Percentiles rank a stretch among this genome's conserved stretches.
phyloP scores from a whole-genome alignment of 31 red algal genomes.

The Endocladia muricata region DNA sequence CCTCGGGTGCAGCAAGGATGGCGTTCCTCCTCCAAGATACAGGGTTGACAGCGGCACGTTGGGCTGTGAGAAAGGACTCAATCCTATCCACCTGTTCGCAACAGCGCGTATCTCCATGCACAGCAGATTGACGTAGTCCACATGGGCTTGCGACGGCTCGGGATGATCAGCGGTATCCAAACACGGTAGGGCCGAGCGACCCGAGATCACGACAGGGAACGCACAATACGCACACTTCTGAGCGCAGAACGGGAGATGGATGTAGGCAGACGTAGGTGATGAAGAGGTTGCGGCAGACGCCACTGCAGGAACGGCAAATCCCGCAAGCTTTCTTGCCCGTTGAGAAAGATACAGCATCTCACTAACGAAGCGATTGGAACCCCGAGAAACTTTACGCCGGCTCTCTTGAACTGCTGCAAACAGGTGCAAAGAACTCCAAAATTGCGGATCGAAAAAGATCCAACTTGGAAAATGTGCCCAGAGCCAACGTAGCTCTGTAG shows the following conservation, averaged over 20 bases:
- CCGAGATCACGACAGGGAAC: constrained; percentile 80
- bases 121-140: constrained; percentile 56
- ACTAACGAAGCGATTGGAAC: too few species aligned
- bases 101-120: constrained; percentile 54
- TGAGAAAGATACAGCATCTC: too few species aligned
- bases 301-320: background rate
- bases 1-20: constrained; percentile 69
- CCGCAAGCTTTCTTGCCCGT: too few species aligned
- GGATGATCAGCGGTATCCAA: background rate
- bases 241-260: constrained; percentile 96
- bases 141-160: constrained; percentile 15
- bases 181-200: constrained; percentile 20
- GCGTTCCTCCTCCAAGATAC: constrained; percentile 97
- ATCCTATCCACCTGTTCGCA: constrained; percentile 5
- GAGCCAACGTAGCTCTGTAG: too few species aligned
- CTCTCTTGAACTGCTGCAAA: too few species aligned
- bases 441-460: too few species aligned
- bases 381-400: too few species aligned
- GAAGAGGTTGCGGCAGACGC: constrained; percentile 8
- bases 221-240: constrained; percentile 95
- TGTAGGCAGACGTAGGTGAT: constrained; percentile 68
- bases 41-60: constrained; percentile 52
- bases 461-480: too few species aligned
- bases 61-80: background rate
- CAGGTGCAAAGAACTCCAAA: too few species aligned